Base-by-base conservation (phyloP, 495 filamentous ascomycete genomes). In the Aspergillus cristatus region DNA sequence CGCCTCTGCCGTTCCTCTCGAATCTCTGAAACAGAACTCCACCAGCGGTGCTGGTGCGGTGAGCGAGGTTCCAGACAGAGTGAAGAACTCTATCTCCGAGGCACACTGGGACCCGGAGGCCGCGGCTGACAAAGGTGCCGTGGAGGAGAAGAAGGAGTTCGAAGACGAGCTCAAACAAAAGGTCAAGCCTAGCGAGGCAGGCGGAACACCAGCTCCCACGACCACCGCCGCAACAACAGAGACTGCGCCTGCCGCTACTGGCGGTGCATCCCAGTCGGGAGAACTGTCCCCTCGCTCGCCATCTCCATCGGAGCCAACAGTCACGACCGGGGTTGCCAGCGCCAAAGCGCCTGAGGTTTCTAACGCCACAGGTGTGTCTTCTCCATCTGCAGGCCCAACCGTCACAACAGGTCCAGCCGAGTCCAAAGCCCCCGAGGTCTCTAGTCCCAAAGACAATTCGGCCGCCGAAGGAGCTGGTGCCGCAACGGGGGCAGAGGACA, bases 111-210 rank as follows among this genome's bases (percentile, higher is more conserved):
- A 65, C 32, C 80, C 84, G 18, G 85, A 93, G 58, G 85, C 84
- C 13, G 75, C 81, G 15, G 76, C 72, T 17, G 77, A 78, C 56
- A 61, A 72, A 12, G 70, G 71, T 29, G 76, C 75, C 3, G 82
- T 91, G 7, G 72, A 75, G 39, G 83, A 88, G 54, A 94, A 94
- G 75, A 77, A 75, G 54, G 78, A 72, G 13, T 65, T 85, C 22
- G 86, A 90, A 61, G 48, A 74, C 14, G 78, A 88, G 58, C 62
- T 87, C 2, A 62, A 78, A 34, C 62, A 71, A 38, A 71, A 73
- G 37, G 65, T 79, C 8, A 54, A 62, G 24, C 51, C 65, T 1
- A 60, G 65, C 14, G 62, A 72, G 29, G 60, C 69, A 6, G 50
- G 53, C 7, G 74, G 74, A n/a, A 51, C 69, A 26, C 65, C 72